Percentiles rank a stretch among this genome's conserved stretches.
Conservation (phyloP, 2,329 filamentous ascomycete species). For the Colletotrichum trifolii region DNA sequence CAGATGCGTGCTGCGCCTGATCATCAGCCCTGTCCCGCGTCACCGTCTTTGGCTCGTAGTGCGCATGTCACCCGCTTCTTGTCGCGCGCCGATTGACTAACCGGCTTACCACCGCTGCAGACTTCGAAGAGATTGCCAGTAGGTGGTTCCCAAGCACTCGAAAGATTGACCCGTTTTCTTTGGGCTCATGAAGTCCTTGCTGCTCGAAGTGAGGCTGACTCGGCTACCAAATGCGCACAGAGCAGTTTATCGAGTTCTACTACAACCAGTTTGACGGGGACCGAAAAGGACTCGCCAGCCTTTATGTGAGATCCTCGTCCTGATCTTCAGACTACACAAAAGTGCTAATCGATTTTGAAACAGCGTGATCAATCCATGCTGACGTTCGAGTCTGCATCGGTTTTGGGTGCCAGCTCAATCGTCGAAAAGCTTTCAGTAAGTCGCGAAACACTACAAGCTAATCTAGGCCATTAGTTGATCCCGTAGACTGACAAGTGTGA, state of each 20-base stretch:
- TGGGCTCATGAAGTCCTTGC: not conserved
- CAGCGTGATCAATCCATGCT: slow-evolving; percentile 89
- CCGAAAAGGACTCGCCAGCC: slow-evolving; percentile 70
- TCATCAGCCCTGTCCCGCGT: not conserved
- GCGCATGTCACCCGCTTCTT: too few species aligned
- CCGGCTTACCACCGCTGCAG: slow-evolving; percentile 39
- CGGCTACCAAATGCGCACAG: slow-evolving; percentile 55
- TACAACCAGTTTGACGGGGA: slow-evolving; percentile 87
- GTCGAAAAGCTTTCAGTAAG: slow-evolving; percentile 84
- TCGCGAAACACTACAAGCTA: slow-evolving; percentile 20
- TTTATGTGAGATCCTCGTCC: slow-evolving; percentile 78
- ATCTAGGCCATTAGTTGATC: not conserved
- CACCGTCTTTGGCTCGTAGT: too few species aligned
- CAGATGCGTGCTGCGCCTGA: not conserved
- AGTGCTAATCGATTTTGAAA: slow-evolving; percentile 4
- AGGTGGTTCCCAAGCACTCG: slow-evolving; percentile 42
- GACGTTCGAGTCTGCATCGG: slow-evolving; percentile 83
- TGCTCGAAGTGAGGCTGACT: slow-evolving; percentile 12
- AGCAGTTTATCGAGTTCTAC: slow-evolving; percentile 90
- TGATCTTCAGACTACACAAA: not conserved
- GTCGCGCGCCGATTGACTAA: not conserved
- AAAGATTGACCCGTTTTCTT: not conserved
- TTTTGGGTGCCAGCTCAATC: slow-evolving; percentile 74
- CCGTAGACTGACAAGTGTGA: slow-evolving; percentile 16
- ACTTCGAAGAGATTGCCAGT: slow-evolving; percentile 61